These are phyloP conservation scores for Candida maris DNA, from an alignment of 805 yeast species.

Conservation along the genomic window DNA sequence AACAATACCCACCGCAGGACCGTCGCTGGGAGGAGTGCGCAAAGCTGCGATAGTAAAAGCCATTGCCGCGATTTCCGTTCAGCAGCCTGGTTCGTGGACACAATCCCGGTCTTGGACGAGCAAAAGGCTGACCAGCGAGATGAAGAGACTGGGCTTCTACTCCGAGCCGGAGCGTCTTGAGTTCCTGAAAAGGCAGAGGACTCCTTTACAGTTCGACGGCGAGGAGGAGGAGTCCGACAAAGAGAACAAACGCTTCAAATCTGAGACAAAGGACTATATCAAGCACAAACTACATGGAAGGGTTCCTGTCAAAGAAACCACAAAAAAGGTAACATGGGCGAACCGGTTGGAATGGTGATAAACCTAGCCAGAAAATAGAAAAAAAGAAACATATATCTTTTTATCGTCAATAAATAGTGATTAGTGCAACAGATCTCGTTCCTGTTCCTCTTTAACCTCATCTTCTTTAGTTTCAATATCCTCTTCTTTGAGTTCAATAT, in stretches of 20 bases:
- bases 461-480: too few relatives aligned
- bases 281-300: too few relatives aligned
- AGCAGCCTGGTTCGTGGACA: too few relatives aligned
- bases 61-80: constrained; percentile 23
- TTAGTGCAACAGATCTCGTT: too few relatives aligned
- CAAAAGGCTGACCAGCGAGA: constrained; percentile 3
- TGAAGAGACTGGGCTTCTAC: constrained; percentile 27
- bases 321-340: constrained; percentile 31
- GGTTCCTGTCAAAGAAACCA: neutral
- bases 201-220: constrained; percentile 5
- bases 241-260: constrained; percentile 21
- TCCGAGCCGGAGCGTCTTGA: constrained; percentile 25
- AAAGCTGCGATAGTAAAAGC: constrained; percentile 37
- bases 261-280: constrained; percentile 5
- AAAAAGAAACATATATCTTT: too few relatives aligned
- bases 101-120: constrained; percentile 4
- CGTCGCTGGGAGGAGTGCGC: constrained; percentile 27
- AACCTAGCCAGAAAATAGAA: too few relatives aligned
- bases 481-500: too few relatives aligned
- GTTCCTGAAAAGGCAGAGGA: constrained; percentile 16
- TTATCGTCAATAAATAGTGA: too few relatives aligned
- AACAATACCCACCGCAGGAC: constrained; percentile 48
- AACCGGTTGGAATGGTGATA: constrained; percentile 30
- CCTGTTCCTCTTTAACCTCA: too few relatives aligned
- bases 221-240: constrained; percentile 22